Base-by-base conservation (phyloP, 768 basidiomycete genomes). In the Lyophyllum decastes region DNA sequence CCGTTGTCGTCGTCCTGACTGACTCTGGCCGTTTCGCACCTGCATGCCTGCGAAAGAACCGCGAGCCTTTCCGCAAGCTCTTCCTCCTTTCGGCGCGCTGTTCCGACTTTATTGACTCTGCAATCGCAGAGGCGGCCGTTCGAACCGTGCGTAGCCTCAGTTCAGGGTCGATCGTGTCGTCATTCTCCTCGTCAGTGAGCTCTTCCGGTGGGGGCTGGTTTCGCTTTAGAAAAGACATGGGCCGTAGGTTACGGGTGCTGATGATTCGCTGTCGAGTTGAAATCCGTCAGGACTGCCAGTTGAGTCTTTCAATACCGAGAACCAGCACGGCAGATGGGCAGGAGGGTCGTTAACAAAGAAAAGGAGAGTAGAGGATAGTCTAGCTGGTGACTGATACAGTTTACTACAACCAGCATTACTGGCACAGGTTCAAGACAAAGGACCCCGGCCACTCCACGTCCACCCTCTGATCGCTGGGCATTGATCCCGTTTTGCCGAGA, bases 61-160 rank as follows among this genome's bases (percentile, higher is more conserved):
- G 73, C 10, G 84, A 79, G 40, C 84, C 72, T 66, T 80, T 87
- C 60, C 71, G 69, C 57, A 70, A 64, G 25, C 79, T 73, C 72
- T 82, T 83, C 65, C 88, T 76, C 61, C 82, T 74, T 68, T 86
- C 80, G 14, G 83, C 84, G 45, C 87, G 82, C 61, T 83, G 79
- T 70, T 98, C 95, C 33, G 88, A 83, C 56, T 84, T 86, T 50
- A 92, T 87, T 8, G 90, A 90, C 71, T 95, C 92, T 60, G 92
- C 89, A 63, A 97, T 87, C 38, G 92, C 92, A 17, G 91, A 93
- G 2, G 91, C 89, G 17, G 95, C 95, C 1, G 95, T 97, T 65
- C 89, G 88, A n/a, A 94, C 92, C 0, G 94, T 95, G 52, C 92
- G 86, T 49, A 98, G 80, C 38, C 94, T 88, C 12, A 95, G 81